phyloP scores from a whole-genome alignment of 805 yeast species.

The Saccharomycopsis fibuligera region DNA sequence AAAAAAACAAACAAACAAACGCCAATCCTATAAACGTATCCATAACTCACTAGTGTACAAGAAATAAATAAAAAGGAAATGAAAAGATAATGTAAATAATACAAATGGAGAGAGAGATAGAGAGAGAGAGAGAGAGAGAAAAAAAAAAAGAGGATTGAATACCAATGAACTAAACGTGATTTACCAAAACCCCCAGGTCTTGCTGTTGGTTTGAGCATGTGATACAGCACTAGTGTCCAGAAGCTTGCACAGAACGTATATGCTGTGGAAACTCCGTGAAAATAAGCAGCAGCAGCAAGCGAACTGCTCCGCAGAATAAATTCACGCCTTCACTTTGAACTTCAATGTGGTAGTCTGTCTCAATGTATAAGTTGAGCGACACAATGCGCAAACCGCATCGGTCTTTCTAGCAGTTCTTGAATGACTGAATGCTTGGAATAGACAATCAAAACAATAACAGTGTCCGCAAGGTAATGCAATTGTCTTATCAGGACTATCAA shows the following conservation, averaged over 20 bases:
- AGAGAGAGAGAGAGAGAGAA: neutral
- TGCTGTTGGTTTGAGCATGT: neutral
- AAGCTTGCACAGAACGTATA: too few species aligned
- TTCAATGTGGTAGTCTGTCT: conserved; percentile 20
- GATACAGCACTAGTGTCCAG: too few species aligned
- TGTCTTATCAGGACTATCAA: conserved; percentile 45
- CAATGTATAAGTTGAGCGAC: conserved; percentile 33
- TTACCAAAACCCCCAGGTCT: neutral
- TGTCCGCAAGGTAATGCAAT: conserved; percentile 54
- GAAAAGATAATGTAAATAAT: neutral
- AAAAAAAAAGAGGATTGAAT: neutral
- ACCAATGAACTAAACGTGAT: neutral
- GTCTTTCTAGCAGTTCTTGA: conserved; percentile 32
- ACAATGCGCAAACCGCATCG: conserved; percentile 38
- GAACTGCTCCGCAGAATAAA: neutral
- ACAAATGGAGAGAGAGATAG: neutral
- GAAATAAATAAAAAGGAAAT: neutral
- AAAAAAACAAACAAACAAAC: too few species aligned
- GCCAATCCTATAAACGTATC: too few species aligned
- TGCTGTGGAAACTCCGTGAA: too few species aligned
- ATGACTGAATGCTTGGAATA: conserved; percentile 42
- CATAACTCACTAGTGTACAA: neutral
- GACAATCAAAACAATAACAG: conserved; percentile 47
- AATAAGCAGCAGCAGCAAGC: too few species aligned
- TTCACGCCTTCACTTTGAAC: conserved; percentile 9